Base-by-base conservation (phyloP, 2,329 filamentous ascomycete species). In the Exophiala oligosperma region DNA sequence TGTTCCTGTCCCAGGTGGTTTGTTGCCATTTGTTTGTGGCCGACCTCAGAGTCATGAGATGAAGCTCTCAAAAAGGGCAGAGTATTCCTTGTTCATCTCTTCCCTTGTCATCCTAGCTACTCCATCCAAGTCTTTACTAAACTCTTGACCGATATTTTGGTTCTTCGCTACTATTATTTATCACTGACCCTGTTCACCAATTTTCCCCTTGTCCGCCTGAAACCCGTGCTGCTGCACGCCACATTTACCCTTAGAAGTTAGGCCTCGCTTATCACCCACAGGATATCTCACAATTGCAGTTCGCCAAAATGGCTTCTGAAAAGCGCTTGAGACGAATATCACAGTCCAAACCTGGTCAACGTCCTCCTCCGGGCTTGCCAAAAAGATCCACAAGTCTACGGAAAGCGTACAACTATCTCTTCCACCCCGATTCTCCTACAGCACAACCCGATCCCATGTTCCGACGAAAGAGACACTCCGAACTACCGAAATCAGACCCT, bases 351-450 rank as follows among this genome's bases (percentile, higher is more conserved):
- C 48, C 50, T 11, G 46, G 24, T 29, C 46, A 29, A 28, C 59
- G 55, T 17, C 52, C 55, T 58, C 43, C 62, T 7, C 28, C 40
- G 21, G 48, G 9, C 26, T 3, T 54, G 26, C 51, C 56, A 11
- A 65, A 63, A 46, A 55, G 63, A 32, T 64, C 61, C 12, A 52
- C 56, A 11, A 63, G 61, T 49, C 29, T 63, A 21, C 63, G 61
- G 12, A 44, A 56, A 38, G 61, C 54, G 12, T 65, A 65, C 56
- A 63, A 63, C 38, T 59, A 60, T 49, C 26, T 65, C 50, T 65
- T 65, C 40, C 53, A 56, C 43, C 53, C 52, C n/a, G 58, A 64
- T 1, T 32, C 35, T 28, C 54, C 54, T 21, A 14, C 43, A 24
- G 38, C 14, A 9, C 40, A 37, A 24, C 50, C 50, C 12, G 38